Percentiles rank a stretch among this genome's conserved stretches.
Conservation (phyloP, 1,284 basidiomycete species). For the Moniliophthora roreri region DNA sequence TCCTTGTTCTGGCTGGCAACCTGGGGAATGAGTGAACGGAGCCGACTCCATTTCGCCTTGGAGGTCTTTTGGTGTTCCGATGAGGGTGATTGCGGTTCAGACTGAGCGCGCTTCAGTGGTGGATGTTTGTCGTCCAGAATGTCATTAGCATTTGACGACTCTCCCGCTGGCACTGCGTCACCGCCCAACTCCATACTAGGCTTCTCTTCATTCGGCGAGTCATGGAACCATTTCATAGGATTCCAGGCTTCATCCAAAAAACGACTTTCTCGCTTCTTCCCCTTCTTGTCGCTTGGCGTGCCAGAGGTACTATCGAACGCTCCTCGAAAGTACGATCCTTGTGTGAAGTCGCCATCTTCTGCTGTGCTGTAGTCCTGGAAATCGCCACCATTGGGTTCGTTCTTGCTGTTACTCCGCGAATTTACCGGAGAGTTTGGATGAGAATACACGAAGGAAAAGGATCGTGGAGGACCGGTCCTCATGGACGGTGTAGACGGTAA, state of each 20-base stretch:
- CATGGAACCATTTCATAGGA: slow-evolving; percentile 56
- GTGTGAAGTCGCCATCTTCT: slow-evolving; percentile 23
- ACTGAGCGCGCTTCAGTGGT: slow-evolving; percentile 38
- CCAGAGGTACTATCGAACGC: slow-evolving; percentile 51
- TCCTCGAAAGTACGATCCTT: slow-evolving; percentile 54
- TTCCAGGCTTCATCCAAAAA: slow-evolving; percentile 49
- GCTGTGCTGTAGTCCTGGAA: slow-evolving; percentile 30
- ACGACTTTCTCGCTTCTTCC: slow-evolving; percentile 53
- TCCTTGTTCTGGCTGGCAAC: slow-evolving; percentile 38
- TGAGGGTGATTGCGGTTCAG: slow-evolving; percentile 39
- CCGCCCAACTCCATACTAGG: slow-evolving; percentile 31
- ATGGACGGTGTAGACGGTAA: slow-evolving; percentile 55
- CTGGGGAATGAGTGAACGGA: slow-evolving; percentile 66
- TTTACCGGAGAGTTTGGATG: slow-evolving; percentile 42
- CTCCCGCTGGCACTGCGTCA: slow-evolving; percentile 6
- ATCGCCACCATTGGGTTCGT: slow-evolving; percentile 24
- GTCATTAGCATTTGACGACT: too few relatives aligned
- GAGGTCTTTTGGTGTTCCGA: slow-evolving; percentile 29
- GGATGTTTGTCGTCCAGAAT: slow-evolving; percentile 19
- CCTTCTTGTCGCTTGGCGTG: slow-evolving; percentile 49
- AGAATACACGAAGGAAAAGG: slow-evolving; percentile 65
- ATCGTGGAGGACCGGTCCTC: slow-evolving; percentile 73
- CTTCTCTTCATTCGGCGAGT: slow-evolving; percentile 50
- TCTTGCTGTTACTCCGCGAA: slow-evolving; percentile 30
- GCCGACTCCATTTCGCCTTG: slow-evolving; percentile 54